Evolutionary conservation across 1,284 basidiomycete genomes (phyloP), one percentile per base, ranked within the genome.

Genomic region (Ustilago bromivora): DNA sequence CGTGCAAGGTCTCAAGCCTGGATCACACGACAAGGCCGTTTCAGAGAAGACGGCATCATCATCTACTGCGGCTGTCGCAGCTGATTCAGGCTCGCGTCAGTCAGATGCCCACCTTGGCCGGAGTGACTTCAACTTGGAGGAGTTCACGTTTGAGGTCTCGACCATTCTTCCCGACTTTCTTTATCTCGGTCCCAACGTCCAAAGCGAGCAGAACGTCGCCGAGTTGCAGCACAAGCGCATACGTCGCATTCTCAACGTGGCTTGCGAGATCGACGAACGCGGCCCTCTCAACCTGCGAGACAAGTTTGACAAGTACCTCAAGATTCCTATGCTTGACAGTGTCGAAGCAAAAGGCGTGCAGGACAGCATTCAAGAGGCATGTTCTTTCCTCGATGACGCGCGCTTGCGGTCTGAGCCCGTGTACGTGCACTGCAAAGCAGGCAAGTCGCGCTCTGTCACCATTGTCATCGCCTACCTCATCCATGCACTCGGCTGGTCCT

Each of bases 391-490:
- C 54, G 96, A 98, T 85, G 94, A 96, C 79, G 96, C 96, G 0
- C 91, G 92, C 43, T 86, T 97, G 61, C 94, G 95, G 79, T 93
- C 92, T 0, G 89, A 93, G 23, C 92, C 95, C 1, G 93, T 93
- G 1, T 98, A 97, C 82, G 95, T 98, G 13, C 96, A 98, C 87
- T 98, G 96, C 88, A 95, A 94, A 87, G 96, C 94, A 2, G 96
- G 96, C 35, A 98, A 96, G 88, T 95, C 94, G 1, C 92, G 96
- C 17, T 95, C 93, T 0, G 96, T 98, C n/a, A 97, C 94, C 0
- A 93, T 95, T 10, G 95, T 98, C 46, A 94, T 99, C 88, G 96
- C 94, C 1, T 98, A 97, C 86, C 91, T 99, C 58, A 98, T 99
- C 77, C 95, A 97, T 60, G 93, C 95, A 6, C 94, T 97, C 82